phyloP scores from a whole-genome alignment of 495 filamentous ascomycete genomes.

The Cercophora sp. region DNA sequence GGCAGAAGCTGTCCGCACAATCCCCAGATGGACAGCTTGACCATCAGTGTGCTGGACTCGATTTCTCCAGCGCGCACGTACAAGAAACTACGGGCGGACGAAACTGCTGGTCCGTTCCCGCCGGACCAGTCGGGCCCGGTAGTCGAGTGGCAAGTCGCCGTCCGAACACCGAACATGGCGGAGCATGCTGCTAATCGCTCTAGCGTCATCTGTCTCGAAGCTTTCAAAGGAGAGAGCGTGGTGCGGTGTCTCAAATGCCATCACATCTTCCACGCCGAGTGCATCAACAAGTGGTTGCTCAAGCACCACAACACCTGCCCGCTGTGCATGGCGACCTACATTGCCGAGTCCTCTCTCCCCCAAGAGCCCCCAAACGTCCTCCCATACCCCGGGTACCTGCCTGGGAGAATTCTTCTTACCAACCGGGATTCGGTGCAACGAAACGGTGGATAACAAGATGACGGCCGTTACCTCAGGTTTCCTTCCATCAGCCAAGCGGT shows the following conservation, averaged over 20 bases:
- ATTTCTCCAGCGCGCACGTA: background rate
- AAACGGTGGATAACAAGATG: too few relatives aligned
- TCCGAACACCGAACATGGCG: too few relatives aligned
- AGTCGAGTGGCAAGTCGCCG: background rate
- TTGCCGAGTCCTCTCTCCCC: background rate
- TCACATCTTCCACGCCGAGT: constrained; percentile 16
- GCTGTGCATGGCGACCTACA: constrained; percentile 3
- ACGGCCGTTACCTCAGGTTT: too few relatives aligned
- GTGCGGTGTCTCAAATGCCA: constrained; percentile 10
- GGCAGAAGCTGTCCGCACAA: too few relatives aligned
- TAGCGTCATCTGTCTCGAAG: constrained; percentile 16
- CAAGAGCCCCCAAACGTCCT: background rate
- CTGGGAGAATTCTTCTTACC: too few relatives aligned
- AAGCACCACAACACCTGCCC: constrained; percentile 13
- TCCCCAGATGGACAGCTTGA: background rate
- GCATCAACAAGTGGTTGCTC: constrained; percentile 10
- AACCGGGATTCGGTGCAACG: too few relatives aligned
- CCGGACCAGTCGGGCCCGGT: background rate
- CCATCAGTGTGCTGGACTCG: background rate
- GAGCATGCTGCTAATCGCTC: background rate
- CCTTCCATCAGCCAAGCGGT: too few relatives aligned
- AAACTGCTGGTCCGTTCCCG: background rate
- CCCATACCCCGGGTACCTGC: background rate
- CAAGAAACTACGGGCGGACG: background rate
- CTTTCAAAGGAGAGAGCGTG: background rate